phyloP scores from a whole-genome alignment of 306 rosid genomes.

The Prunus fruticosa region DNA sequence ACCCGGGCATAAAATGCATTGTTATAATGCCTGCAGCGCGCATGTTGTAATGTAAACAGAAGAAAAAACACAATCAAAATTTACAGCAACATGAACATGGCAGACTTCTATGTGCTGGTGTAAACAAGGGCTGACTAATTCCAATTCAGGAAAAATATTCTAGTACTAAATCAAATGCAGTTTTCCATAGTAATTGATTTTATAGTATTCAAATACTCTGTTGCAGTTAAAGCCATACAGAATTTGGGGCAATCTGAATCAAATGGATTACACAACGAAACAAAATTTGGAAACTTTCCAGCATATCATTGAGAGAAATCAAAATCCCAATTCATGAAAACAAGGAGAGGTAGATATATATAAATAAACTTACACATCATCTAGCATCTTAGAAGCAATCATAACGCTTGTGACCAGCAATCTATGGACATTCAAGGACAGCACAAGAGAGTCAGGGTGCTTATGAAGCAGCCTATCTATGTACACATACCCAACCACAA shows the following conservation, averaged over 20 bases:
- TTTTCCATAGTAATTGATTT: too few species aligned
- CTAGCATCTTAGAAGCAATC: constrained; percentile 95
- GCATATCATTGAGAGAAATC: background rate
- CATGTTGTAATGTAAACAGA: constrained; percentile 6
- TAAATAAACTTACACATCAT: constrained; percentile 70
- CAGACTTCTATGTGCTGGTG: background rate
- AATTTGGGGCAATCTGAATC: background rate
- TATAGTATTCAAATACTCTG: too few species aligned
- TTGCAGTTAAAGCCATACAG: too few species aligned
- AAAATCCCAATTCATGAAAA: background rate
- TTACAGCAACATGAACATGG: background rate
- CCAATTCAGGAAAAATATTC: too few species aligned
- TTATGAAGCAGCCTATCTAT: constrained; percentile 75
- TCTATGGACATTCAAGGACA: constrained; percentile 81
- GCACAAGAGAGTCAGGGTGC: constrained; percentile 77
- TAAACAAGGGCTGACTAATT: background rate
- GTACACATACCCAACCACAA: constrained; percentile 84
- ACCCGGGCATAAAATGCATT: constrained; percentile 76
- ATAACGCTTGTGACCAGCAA: constrained; percentile 68
- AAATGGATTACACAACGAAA: background rate
- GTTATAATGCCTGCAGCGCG: constrained; percentile 62
- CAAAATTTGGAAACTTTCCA: background rate
- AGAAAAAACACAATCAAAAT: background rate
- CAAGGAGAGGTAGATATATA: background rate
- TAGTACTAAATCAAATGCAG: too few species aligned